These are phyloP conservation scores for Aquilaria agallochum DNA, from an alignment of 441 rosid species.

Conservation along the genomic window DNA sequence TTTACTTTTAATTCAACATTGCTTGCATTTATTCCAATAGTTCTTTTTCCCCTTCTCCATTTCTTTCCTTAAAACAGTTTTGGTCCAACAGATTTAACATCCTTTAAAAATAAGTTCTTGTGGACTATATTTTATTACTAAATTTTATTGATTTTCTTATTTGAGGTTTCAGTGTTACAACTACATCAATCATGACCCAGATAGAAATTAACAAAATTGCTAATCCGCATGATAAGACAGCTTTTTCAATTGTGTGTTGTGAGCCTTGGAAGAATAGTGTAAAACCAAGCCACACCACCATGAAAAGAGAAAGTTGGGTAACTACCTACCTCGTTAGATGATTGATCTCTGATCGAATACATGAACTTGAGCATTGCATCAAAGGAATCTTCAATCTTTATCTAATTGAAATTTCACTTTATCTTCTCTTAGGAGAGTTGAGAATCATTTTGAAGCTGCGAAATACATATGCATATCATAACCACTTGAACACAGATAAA, in stretches of 20 bases:
- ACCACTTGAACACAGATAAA: not conserved
- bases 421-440: slow-evolving; percentile 28
- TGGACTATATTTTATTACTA: too few species aligned
- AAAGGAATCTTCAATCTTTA: slow-evolving; percentile 28
- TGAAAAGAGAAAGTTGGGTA: not conserved
- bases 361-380: slow-evolving; percentile 40
- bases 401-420: slow-evolving; percentile 46
- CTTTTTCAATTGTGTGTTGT: not conserved
- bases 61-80: too few species aligned
- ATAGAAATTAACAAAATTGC: not conserved
- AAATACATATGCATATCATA: not conserved
- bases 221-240: too few species aligned
- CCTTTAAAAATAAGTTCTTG: too few species aligned
- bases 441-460: slow-evolving; percentile 48
- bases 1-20: too few species aligned
- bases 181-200: not conserved
- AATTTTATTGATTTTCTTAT: too few species aligned
- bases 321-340: slow-evolving; percentile 32
- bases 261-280: slow-evolving; percentile 2
- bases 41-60: too few species aligned
- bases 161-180: too few species aligned
- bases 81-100: too few species aligned
- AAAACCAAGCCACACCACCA: not conserved
- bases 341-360: slow-evolving; percentile 40
- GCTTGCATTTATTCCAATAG: too few species aligned